Evolutionary conservation across 352 stramenopile genomes (phyloP).

Genomic region (Pythium graminicola): DNA sequence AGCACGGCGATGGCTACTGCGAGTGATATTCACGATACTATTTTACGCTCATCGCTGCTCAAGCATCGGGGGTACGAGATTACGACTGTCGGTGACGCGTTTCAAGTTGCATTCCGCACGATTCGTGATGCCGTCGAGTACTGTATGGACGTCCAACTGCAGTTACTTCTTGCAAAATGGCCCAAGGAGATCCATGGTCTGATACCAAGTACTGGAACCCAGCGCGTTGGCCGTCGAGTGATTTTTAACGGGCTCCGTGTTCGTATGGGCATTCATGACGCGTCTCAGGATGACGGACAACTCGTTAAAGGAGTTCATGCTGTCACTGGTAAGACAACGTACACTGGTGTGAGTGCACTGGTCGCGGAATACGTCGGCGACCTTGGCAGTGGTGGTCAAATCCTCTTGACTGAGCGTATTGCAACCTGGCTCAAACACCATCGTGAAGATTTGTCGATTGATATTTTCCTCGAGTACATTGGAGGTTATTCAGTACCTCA

Average conservation of each 20-base stretch:
- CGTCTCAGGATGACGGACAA: neutral
- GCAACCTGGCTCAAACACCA: slow-evolving; percentile 23
- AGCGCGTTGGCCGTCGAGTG: slow-evolving; percentile 9
- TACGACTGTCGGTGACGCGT: slow-evolving; percentile 57
- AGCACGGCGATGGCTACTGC: slow-evolving; percentile 26
- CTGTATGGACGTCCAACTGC: slow-evolving; percentile 9
- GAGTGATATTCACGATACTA: slow-evolving; percentile 27
- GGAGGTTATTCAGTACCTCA: slow-evolving; percentile 30
- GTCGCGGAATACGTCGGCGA: slow-evolving; percentile 22
- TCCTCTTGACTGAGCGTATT: slow-evolving; percentile 24
- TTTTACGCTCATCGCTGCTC: slow-evolving; percentile 22
- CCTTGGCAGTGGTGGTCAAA: slow-evolving; percentile 23
- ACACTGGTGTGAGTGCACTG: slow-evolving; percentile 21
- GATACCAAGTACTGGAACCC: slow-evolving; percentile 37
- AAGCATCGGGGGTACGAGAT: slow-evolving; percentile 64
- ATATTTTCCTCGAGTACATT: slow-evolving; percentile 25
- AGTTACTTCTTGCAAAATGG: slow-evolving; percentile 38
- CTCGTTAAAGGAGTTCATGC: slow-evolving; percentile 21
- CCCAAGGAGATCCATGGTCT: slow-evolving; percentile 47
- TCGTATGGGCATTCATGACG: slow-evolving; percentile 30
- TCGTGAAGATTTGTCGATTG: slow-evolving; percentile 10
- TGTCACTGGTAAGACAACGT: slow-evolving; percentile 20
- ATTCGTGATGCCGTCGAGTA: slow-evolving; percentile 44
- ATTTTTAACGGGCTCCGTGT: slow-evolving; percentile 27
- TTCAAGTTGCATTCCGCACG: slow-evolving; percentile 62